phyloP scores from a whole-genome alignment of 257 asterid genomes.

The Haberlea rhodopensis region DNA sequence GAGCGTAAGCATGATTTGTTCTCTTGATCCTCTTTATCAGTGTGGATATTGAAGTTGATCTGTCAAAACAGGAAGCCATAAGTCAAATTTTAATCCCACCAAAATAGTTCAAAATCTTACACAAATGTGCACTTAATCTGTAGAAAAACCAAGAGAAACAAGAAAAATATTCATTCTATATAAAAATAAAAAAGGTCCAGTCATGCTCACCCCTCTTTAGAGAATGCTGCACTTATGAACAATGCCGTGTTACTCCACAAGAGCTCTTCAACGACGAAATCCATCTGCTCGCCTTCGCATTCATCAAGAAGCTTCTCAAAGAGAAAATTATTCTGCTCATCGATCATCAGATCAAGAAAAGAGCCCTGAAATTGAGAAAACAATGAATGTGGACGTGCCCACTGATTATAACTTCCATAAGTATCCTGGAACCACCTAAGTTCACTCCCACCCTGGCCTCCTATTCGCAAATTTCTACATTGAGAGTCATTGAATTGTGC shows the following conservation, averaged over 20 bases:
- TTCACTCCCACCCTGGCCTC: not conserved
- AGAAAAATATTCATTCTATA: not conserved
- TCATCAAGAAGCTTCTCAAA: slow-evolving; percentile 20
- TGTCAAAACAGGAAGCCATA: slow-evolving; percentile 20
- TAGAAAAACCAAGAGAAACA: not conserved
- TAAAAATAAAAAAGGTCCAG: not conserved
- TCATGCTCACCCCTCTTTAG: slow-evolving; percentile 29
- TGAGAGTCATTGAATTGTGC: not conserved
- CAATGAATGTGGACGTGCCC: not conserved
- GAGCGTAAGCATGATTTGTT: slow-evolving; percentile 17
- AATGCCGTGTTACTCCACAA: not conserved
- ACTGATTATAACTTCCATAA: not conserved
- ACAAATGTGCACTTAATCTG: not conserved
- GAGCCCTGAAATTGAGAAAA: not conserved
- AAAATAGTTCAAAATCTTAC: not conserved
- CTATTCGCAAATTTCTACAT: not conserved
- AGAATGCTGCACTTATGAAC: slow-evolving; percentile 28
- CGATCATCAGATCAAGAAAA: slow-evolving; percentile 16
- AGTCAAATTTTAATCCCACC: not conserved
- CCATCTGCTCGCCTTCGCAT: slow-evolving; percentile 20
- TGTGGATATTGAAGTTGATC: slow-evolving; percentile 26
- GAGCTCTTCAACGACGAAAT: slow-evolving; percentile 12
- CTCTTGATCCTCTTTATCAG: slow-evolving; percentile 32
- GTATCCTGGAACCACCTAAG: slow-evolving; percentile 7
- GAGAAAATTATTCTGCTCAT: not conserved